Percentiles rank a stretch among this genome's conserved stretches.
These are phyloP conservation scores for Vigna hirtella DNA, from an alignment of 306 rosid species.

Conservation along the genomic window DNA sequence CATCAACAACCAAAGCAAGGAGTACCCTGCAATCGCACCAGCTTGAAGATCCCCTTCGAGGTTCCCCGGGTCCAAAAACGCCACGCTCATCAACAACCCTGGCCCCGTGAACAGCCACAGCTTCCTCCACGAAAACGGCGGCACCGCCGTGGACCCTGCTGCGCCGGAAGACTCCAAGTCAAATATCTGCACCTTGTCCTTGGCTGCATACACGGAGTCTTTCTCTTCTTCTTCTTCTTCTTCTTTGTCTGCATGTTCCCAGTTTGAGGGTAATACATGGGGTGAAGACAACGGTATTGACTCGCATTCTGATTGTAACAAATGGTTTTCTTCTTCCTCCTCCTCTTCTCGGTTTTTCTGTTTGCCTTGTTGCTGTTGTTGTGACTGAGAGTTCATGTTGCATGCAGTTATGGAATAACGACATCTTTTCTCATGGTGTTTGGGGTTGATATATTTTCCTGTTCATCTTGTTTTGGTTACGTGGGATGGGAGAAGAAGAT, in stretches of 20 bases:
- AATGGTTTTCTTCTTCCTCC: constrained; percentile 40
- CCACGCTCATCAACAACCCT: constrained; percentile 79
- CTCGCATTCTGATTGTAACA: constrained; percentile 42
- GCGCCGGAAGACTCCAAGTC: constrained; percentile 37
- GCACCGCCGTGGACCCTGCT: constrained; percentile 34
- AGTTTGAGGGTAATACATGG: not conserved
- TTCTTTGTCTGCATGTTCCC: not conserved
- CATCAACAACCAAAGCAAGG: constrained; percentile 72
- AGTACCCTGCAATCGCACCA: constrained; percentile 73
- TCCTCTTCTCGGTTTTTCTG: constrained; percentile 6
- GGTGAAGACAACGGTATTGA: constrained; percentile 44
- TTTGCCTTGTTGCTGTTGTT: constrained; percentile 4
- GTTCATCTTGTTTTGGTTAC: constrained; percentile 1
- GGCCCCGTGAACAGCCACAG: constrained; percentile 82
- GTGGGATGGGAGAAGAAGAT: constrained; percentile 43
- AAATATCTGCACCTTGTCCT: constrained; percentile 54
- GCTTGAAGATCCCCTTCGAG: constrained; percentile 76
- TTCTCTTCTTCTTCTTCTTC: constrained; percentile 10
- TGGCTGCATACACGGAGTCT: constrained; percentile 40
- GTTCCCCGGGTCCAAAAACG: constrained; percentile 80
- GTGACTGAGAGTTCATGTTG: constrained; percentile 48
- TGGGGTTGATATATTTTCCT: constrained; percentile 4
- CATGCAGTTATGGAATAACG: constrained; percentile 1
- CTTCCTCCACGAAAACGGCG: constrained; percentile 74
- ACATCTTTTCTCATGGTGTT: constrained; percentile 3